phyloP scores from a whole-genome alignment of 169 alveolate species.

The Plasmodium gallinaceum region DNA sequence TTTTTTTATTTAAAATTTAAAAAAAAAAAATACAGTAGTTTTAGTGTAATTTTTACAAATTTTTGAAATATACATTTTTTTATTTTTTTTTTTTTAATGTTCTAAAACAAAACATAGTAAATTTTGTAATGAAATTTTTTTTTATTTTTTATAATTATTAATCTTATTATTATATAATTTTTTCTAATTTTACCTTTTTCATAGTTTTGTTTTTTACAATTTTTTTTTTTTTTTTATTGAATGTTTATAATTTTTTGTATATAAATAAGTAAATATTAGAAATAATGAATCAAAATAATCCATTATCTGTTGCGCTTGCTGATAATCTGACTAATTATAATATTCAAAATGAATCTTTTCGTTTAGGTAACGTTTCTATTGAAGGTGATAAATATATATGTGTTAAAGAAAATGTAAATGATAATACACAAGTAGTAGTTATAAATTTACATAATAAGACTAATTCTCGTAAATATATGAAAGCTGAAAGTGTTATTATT shows the following conservation, averaged over 20 bases:
- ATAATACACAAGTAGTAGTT: conserved; percentile 80
- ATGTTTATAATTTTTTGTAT: neutral
- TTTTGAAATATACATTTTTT: too few relatives aligned
- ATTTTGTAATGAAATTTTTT: too few relatives aligned
- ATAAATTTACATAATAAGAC: conserved; percentile 80
- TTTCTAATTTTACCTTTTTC: too few relatives aligned
- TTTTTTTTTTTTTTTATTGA: neutral
- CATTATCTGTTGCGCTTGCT: conserved; percentile 79
- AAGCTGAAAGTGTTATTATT: conserved; percentile 97
- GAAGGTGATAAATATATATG: conserved; percentile 80
- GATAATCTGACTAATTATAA: conserved; percentile 80
- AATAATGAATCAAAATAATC: conserved; percentile 79
- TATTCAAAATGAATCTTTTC: conserved; percentile 78
- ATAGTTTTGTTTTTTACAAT: too few relatives aligned
- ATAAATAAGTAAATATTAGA: conserved; percentile 15
- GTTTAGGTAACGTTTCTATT: conserved; percentile 82
- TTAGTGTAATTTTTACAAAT: too few relatives aligned
- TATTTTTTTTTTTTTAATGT: too few relatives aligned
- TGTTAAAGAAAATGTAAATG: conserved; percentile 80
- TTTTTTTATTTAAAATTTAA: too few relatives aligned
- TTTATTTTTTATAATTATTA: too few relatives aligned
- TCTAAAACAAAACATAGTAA: too few relatives aligned
- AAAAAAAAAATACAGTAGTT: too few relatives aligned
- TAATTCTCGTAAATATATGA: conserved; percentile 94
- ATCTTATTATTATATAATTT: too few relatives aligned